Conservation (phyloP, 2,329 filamentous ascomycete species). For the Dothideomycetes sp. region DNA sequence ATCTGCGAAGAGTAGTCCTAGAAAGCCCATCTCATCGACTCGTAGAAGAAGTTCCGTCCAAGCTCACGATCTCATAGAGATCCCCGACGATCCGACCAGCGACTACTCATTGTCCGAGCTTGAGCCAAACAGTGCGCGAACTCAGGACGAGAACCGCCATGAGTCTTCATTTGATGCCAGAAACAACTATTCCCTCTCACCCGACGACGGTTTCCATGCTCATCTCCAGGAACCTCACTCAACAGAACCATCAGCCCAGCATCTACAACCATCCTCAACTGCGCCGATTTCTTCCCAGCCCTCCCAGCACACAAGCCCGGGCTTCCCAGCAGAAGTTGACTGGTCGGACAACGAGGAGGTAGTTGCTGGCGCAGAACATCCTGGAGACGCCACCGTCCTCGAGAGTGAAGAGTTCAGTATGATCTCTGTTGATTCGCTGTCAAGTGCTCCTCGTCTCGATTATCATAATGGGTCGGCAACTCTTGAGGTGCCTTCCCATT, state of each 20-base stretch:
- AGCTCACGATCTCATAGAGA: neutral
- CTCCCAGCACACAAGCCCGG: neutral
- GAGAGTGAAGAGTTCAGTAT: slow-evolving; percentile 41
- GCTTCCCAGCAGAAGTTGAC: slow-evolving; percentile 1
- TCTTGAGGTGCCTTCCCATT: no score
- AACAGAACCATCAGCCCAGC: no score
- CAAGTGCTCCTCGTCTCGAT: slow-evolving; percentile 10
- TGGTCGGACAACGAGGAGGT: slow-evolving; percentile 7
- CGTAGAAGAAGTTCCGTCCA: neutral
- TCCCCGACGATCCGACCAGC: neutral
- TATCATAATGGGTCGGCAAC: no score
- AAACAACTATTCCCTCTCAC: no score
- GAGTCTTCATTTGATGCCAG: no score
- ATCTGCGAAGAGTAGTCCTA: neutral
- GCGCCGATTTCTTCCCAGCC: neutral
- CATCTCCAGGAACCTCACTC: no score
- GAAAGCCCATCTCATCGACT: neutral
- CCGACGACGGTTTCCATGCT: no score
- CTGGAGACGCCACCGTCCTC: slow-evolving; percentile 34
- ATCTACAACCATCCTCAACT: neutral
- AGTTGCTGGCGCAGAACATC: slow-evolving; percentile 7
- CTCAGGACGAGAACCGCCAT: slow-evolving; percentile 3
- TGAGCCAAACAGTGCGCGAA: slow-evolving; percentile 9
- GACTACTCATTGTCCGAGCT: slow-evolving; percentile 11
- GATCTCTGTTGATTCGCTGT: slow-evolving; percentile 37